Conservation (phyloP, 2,329 filamentous ascomycete species). For the Pseudomassariella vexata region DNA sequence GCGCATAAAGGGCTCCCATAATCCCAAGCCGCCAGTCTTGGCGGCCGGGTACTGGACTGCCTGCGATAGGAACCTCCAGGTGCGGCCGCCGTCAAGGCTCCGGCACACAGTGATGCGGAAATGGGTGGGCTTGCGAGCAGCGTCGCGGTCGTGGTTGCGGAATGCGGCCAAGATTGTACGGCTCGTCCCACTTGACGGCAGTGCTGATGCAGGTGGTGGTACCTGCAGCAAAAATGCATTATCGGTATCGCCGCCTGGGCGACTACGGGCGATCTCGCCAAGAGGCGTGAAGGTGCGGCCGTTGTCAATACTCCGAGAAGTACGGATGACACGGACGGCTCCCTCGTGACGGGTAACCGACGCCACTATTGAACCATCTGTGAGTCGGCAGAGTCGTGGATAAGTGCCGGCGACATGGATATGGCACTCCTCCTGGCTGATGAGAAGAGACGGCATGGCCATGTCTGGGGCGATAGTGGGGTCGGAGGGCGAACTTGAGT, state of each 20-base stretch:
- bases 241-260: constrained; percentile 36
- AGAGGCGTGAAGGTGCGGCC: constrained; percentile 32
- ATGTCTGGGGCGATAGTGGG: too few species aligned
- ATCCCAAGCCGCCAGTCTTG: constrained; percentile 33
- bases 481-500: too few species aligned
- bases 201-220: too few species aligned
- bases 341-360: constrained; percentile 35
- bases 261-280: constrained; percentile 34
- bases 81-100: constrained; percentile 34
- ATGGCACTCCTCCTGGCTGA: too few species aligned
- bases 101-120: constrained; percentile 45
- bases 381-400: constrained; percentile 37
- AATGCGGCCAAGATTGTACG: constrained; percentile 38
- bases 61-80: constrained; percentile 37
- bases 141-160: constrained; percentile 37
- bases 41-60: constrained; percentile 35
- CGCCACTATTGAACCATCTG: constrained; percentile 37
- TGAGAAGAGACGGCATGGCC: too few species aligned
- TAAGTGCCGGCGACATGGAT: constrained; percentile 41
- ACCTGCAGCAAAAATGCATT: constrained; percentile 40
- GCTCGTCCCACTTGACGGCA: too few species aligned
- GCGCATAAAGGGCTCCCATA: constrained; percentile 48
- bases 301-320: constrained; percentile 38
- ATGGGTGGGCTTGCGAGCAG: constrained; percentile 25
- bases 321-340: constrained; percentile 28